Conservation (phyloP, 2,329 filamentous ascomycete species). For the Chaetomium strumarium region DNA sequence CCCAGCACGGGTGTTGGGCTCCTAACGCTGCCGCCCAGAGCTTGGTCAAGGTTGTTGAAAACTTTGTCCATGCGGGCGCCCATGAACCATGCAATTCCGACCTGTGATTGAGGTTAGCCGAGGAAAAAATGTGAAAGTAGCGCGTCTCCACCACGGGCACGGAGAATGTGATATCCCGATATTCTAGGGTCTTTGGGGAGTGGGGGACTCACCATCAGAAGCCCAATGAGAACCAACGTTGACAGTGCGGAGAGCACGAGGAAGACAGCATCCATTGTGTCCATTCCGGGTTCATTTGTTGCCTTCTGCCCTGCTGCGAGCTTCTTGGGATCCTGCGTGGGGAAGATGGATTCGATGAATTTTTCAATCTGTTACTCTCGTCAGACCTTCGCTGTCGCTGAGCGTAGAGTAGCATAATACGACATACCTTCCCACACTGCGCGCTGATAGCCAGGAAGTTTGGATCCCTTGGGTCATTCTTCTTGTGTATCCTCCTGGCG, state of each 20-base stretch:
- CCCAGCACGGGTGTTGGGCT: constrained; percentile 8
- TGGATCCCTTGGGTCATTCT: constrained; percentile 89
- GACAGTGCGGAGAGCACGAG: constrained; percentile 61
- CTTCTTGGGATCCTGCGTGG: constrained; percentile 67
- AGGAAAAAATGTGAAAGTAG: neutral
- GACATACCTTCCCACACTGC: constrained; percentile 70
- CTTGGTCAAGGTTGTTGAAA: constrained; percentile 43
- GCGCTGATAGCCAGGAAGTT: constrained; percentile 89
- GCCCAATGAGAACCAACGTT: constrained; percentile 66
- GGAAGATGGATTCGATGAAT: constrained; percentile 92
- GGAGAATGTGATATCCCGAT: constrained; percentile 10
- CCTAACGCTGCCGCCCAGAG: constrained; percentile 14
- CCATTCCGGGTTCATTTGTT: constrained; percentile 40
- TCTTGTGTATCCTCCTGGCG: constrained; percentile 75
- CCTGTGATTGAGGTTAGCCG: constrained; percentile 41
- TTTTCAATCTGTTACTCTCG: constrained; percentile 65
- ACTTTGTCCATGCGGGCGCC: constrained; percentile 78
- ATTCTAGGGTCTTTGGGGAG: neutral
- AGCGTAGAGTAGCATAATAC: neutral
- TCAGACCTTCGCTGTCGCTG: constrained; percentile 5
- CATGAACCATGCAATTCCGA: constrained; percentile 69
- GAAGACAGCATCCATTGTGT: constrained; percentile 56
- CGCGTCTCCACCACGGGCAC: neutral
- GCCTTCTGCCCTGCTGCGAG: constrained; percentile 36
- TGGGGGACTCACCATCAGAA: constrained; percentile 64